Evolutionary conservation across 805 yeast genomes (phyloP), one percentile per base, ranked within the genome.

Genomic region (Ogataea siamensis): DNA sequence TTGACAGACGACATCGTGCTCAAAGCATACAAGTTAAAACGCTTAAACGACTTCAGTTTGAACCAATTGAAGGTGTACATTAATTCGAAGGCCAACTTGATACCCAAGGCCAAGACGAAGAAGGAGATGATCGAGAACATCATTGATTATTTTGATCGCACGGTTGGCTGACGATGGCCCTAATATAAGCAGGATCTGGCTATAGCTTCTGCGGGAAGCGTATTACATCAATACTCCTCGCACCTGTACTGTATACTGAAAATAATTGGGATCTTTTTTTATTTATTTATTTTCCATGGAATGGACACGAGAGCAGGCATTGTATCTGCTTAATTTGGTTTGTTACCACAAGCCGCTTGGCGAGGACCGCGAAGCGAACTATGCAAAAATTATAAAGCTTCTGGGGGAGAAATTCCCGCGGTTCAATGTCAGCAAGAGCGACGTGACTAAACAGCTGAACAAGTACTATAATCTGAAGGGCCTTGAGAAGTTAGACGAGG

Each of bases 81-180:
- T 33, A 51, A 49, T 14, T 53, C 60, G 16, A 64, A 70, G 44
- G 58, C 60, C 28, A 58, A 51, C 18, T 31, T 46, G 29, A 69
- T 70, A 13, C 60, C 55, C 19, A 40, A 47, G 18, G 77, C 68
- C 0, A 49, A 60, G 2, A 66, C 58, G 32, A 75, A 73, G 48
- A 61, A 48, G 11, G 78, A 65, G 21, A 53, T 73, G 54, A 59
- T 74, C 12, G 64, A 60, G 7, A 70, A 66, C 42, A 71, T 75
- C 15, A 37, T 25, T 1, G 60, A 54, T 7, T 58, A 50, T 36
- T 30, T 50, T 42, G 37, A 23, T 14, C 38, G 46, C 22, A 42
- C 37, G 17, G 28, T 46, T 11, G 31, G 12, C 11, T 35, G 24
- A 33, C 13, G 12, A 12, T 11, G n/a, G n/a, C n/a, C n/a, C n/a